Evolutionary conservation across 371 early-diverging fungal species (phyloP).

Genomic region (Dinochytrium kinnereticum): DNA sequence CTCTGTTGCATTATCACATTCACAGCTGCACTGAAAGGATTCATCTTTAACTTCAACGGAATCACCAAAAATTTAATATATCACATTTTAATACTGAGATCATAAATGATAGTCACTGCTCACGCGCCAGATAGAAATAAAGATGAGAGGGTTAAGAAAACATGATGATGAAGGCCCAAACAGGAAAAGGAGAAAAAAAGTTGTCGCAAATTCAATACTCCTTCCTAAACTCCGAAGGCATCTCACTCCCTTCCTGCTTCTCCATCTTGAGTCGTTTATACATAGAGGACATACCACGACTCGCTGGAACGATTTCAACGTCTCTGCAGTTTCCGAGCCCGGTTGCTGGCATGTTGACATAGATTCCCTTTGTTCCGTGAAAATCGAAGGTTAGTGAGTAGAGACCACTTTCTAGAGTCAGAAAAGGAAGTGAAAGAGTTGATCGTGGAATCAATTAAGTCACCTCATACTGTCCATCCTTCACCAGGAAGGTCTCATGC

Average conservation of each 20-base stretch:
- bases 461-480: slow-evolving; percentile 27
- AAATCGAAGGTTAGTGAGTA: no score
- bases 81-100: no score
- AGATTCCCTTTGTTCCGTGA: slow-evolving; percentile 13
- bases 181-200: not conserved
- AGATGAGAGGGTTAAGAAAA: no score
- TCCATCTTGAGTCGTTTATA: not conserved
- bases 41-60: no score
- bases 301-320: not conserved
- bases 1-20: no score
- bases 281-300: not conserved
- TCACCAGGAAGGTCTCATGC: slow-evolving; percentile 32
- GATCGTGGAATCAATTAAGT: not conserved
- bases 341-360: slow-evolving; percentile 16
- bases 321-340: not conserved
- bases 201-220: not conserved
- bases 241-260: not conserved
- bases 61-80: no score
- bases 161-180: no score
- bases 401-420: no score
- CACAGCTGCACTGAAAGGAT: no score
- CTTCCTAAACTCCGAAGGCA: not conserved
- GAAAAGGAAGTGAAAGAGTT: no score
- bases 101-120: no score
- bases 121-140: no score